Evolutionary conservation across 2,329 filamentous ascomycete genomes (phyloP).

Genomic region (Cadophora malorum): DNA sequence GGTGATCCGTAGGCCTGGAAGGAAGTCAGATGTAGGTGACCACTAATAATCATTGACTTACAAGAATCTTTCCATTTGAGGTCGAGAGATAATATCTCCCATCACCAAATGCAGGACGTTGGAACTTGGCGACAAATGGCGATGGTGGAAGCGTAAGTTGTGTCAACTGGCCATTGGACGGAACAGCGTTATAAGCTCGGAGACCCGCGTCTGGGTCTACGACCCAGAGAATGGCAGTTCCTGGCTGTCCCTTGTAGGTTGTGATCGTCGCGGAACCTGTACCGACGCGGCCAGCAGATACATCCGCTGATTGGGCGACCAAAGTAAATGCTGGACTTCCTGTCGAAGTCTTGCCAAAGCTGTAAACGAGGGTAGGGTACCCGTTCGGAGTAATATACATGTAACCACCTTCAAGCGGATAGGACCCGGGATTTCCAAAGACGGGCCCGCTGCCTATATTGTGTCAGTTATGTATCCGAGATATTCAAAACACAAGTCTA

Average conservation of each 20-base stretch:
- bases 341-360: constrained; percentile 34
- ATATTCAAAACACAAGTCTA: not conserved
- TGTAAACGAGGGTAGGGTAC: constrained; percentile 43
- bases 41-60: not conserved
- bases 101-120: constrained; percentile 47
- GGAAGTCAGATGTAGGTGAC: not conserved
- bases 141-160: constrained; percentile 44
- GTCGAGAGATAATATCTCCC: constrained; percentile 42
- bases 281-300: constrained; percentile 42
- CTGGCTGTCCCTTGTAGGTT: constrained; percentile 42
- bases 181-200: constrained; percentile 46
- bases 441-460: constrained; percentile 24
- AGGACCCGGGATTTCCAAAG: constrained; percentile 40
- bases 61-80: constrained; percentile 35
- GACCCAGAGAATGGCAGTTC: constrained; percentile 46
- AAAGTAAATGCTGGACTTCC: constrained; percentile 42
- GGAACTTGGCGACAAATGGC: constrained; percentile 44
- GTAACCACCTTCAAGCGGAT: constrained; percentile 48
- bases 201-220: constrained; percentile 45
- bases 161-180: constrained; percentile 42
- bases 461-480: not conserved
- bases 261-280: constrained; percentile 47
- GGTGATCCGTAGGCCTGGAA: constrained; percentile 41
- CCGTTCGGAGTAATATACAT: constrained; percentile 45
- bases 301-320: constrained; percentile 41